Evolutionary conservation across 169 alveolate genomes (phyloP), one percentile per base, ranked within the genome.

Genomic region (Eimeria tenella): DNA sequence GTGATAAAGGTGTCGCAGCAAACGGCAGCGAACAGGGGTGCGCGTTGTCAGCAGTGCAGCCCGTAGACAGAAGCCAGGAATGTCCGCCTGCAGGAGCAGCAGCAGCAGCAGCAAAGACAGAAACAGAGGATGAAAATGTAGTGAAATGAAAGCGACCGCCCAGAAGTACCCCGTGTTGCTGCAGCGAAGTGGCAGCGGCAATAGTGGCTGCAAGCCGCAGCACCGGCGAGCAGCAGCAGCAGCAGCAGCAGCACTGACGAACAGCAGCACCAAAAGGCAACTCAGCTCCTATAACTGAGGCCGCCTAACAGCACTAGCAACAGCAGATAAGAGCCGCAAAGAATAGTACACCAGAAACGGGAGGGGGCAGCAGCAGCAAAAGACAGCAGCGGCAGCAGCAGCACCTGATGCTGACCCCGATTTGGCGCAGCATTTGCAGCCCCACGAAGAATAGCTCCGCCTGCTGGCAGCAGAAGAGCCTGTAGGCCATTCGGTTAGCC

Each of bases 341-440:
- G 19, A 17, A 10, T 60, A 49, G 60, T 21, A 75, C 42, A 31
- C 42, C 4, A 31, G 42, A 0, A 31, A 31, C 42, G 42, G 42
- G 42, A 31, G 42, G 42, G 42, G 42, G 42, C 68, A 6, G 50
- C 9, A 68, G 25, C 77, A 58, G 68, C 68, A 58, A 13, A 58
- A 58, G 68, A 10, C 86, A 75, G 60, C 49, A 75, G 86, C 91
- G 49, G n/a, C 42, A 50, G 68, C 21, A 75, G 84, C 84, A 74
- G n/a, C 23, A 42, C 23, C 60, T 25, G 60, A 17, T 0, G 53
- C 89, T 9, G 55, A 58, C 94, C 55, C 98, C 98, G 19, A 96
- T 93, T 71, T 96, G 95, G 42, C 97, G 94, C 56, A 96, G 95
- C 97, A 96, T 96, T 87, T 96, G 98, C 91, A 96, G 94, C 23